These are phyloP conservation scores for Nakaseomyces delphensis DNA, from an alignment of 1,139 yeast genomes.

Conservation along the genomic window DNA sequence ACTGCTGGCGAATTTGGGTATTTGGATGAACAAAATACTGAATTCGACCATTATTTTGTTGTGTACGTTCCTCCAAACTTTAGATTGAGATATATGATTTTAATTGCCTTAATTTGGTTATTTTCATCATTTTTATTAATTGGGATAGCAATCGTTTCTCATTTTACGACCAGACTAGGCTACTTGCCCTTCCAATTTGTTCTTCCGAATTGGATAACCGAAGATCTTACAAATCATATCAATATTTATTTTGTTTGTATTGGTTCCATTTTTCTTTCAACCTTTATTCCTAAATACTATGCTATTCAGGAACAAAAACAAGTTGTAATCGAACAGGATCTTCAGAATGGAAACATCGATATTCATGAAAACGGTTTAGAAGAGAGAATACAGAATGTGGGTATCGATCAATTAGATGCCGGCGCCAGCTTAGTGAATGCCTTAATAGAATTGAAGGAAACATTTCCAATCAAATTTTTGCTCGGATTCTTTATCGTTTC, in stretches of 20 bases:
- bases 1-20: constrained; percentile 43
- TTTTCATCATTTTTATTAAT: constrained; percentile 50
- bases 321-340: constrained; percentile 3
- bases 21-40: constrained; percentile 41
- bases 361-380: background rate
- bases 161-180: constrained; percentile 17
- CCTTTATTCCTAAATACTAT: constrained; percentile 4
- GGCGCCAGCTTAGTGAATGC: background rate
- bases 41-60: constrained; percentile 55
- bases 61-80: constrained; percentile 86
- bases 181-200: background rate
- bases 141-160: constrained; percentile 31
- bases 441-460: background rate
- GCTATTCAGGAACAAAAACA: constrained; percentile 2
- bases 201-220: background rate
- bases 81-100: constrained; percentile 45
- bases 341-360: background rate
- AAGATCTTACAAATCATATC: constrained; percentile 8
- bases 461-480: background rate
- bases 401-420: background rate
- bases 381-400: background rate
- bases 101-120: constrained; percentile 60
- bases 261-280: constrained; percentile 21
- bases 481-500: background rate
- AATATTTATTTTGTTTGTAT: constrained; percentile 19